Base-by-base conservation (phyloP, 306 rosid genomes). In the Inga leiocalycina region DNA sequence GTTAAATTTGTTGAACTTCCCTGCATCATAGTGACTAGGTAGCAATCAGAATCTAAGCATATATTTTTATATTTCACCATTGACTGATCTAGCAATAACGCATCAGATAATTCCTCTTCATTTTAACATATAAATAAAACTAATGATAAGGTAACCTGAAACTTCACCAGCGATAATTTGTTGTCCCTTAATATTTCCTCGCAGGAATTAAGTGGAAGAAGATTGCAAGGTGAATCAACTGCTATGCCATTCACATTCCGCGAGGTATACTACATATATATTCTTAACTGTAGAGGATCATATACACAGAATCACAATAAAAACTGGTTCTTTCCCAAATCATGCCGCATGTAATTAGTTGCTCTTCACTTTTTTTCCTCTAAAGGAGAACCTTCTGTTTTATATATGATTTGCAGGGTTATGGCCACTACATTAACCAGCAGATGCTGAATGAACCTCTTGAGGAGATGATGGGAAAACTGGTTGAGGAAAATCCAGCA, bases 381-480 rank as follows among this genome's bases (percentile, higher is more conserved):
- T 80, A 27, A 65, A 84, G 8, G 61, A 75, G 8, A 51, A 17
- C 73, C 61, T 74, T 61, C 5, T 6, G 43, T 34, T 52, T 64
- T 62, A 70, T 16, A 13, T 52, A 66, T 62, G 68, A 78, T 71
- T 51, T 48, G 27, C 89, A 95, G 98, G 98, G 98, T 68, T 93
- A 89, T 54, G 98, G 98, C 3, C 98, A 95, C 82, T 95, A 92
- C 82, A 86, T 85, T 43, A 82, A 82, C 84, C 89, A 89, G 61
- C 88, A 89, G 82, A 82, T 86, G 89, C 81, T 85, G 71, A 87
- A 84, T 72, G 98, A 95, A 83, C 97, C 98, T 46, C 90, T 95
- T 19, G 98, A 93, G 81, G 98, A 95, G 93, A 91, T 95, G 92
- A 77, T 92, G 77, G 98, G 94, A 65, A 95, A 93, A 80, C 82